Base-by-base conservation (phyloP, 257 asterid species). In the Solanum virginianum region DNA sequence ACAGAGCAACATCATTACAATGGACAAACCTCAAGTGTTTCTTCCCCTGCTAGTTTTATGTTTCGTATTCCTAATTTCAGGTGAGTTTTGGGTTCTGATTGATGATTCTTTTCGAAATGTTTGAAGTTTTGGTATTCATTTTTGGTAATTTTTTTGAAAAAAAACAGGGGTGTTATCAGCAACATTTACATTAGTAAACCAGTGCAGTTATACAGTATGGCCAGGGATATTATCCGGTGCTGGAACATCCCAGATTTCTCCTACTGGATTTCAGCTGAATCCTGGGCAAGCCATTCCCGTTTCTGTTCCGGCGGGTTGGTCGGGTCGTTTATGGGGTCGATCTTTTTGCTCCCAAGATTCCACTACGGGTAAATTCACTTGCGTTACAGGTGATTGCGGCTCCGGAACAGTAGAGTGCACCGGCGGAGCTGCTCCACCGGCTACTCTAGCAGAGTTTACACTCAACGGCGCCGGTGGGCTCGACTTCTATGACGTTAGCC, bases 401-500 rank as follows among this genome's bases (percentile, higher is more conserved):
- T 92, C 97, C 45, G 96, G 94, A 1, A 41, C 91, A 2, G 20
- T 90, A 1, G 95, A 93, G 36, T 94, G 98, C 84, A 12, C 80
- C 60, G 98, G 94, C 15, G 86, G 84, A 10, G 94, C 95, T 1
- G 84, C 36, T 4, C 95, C 98, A 1, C 97, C 98, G 0, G 92
- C 93, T 4, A 93, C 96, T 1, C 72, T 94, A 79, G 98, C 98
- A 1, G 98, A 93, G 87, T 94, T 94, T 91, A 94, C 97, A 1
- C 90, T 94, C 13, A 91, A 93, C 57, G 98, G 98, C 10, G 91
- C 94, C 0, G 91, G 82, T 3, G 97, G 95, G 13, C 88, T 90
- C 9, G 97, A 94, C 65, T 94, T 92, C 89, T 94, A 90, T 14
- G 97, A 94, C 89, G 97, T 94, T 75, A 94, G 98, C 87, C 91